Conservation (phyloP, 805 yeast species). For the Kluyveromyces dobzhanskii region DNA sequence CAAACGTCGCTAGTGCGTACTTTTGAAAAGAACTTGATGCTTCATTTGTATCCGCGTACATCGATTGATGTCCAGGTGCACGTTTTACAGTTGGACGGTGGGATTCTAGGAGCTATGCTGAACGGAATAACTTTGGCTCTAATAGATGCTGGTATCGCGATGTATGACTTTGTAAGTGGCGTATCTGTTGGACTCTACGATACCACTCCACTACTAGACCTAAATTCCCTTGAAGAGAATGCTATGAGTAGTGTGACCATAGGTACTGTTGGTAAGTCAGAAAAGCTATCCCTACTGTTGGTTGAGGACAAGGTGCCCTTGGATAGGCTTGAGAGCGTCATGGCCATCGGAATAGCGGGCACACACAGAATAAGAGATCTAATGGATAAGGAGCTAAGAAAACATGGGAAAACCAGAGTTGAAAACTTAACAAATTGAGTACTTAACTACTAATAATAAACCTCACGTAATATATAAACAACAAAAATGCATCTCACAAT, state of each 20-base stretch:
- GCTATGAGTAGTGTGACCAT: slow-evolving; percentile 77
- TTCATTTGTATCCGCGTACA: slow-evolving; percentile 75
- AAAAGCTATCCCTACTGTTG: slow-evolving; percentile 65
- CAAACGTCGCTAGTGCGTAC: slow-evolving; percentile 60
- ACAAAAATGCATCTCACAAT: slow-evolving; percentile 5
- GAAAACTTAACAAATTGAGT: slow-evolving; percentile 29
- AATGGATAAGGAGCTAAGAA: slow-evolving; percentile 80
- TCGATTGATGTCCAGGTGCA: slow-evolving; percentile 66
- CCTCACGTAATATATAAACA: no score
- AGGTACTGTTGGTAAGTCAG: slow-evolving; percentile 77
- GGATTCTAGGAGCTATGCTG: slow-evolving; percentile 65
- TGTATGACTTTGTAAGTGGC: slow-evolving; percentile 84
- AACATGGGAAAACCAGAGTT: slow-evolving; percentile 56
- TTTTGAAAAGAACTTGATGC: slow-evolving; percentile 64
- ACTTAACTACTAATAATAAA: no score
- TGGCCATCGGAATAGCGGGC: slow-evolving; percentile 82
- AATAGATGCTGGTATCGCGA: slow-evolving; percentile 90
- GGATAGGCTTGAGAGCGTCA: slow-evolving; percentile 65
- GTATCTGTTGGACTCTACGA: slow-evolving; percentile 75
- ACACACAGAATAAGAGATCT: slow-evolving; percentile 71
- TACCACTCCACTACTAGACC: slow-evolving; percentile 69
- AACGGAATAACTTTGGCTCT: slow-evolving; percentile 85
- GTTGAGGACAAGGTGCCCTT: slow-evolving; percentile 80
- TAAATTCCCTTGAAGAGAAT: slow-evolving; percentile 72
- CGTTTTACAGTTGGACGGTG: slow-evolving; percentile 87